Evolutionary conservation across 768 basidiomycete genomes (phyloP).

Genomic region (Boletales sp.): DNA sequence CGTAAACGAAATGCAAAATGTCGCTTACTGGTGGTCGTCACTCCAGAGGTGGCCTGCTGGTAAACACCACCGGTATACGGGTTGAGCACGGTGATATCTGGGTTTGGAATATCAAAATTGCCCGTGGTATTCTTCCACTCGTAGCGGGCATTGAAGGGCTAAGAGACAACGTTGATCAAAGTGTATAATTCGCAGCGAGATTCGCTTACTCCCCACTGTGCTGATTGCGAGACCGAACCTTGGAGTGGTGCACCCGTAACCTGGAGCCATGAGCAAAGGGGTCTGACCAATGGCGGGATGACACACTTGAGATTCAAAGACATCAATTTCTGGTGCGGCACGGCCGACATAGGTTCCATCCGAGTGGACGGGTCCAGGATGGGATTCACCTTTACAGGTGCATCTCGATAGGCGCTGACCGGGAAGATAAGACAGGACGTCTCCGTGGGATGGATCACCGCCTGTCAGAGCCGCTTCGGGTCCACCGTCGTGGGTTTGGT

Average conservation of each 20-base stretch:
- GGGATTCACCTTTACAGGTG: constrained; percentile 81
- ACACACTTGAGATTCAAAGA: constrained; percentile 77
- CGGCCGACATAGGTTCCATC: constrained; percentile 83
- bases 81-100: constrained; percentile 51
- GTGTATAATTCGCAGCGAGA: not conserved
- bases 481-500: constrained; percentile 70
- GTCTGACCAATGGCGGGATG: not conserved
- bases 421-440: constrained; percentile 74
- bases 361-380: constrained; percentile 77
- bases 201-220: constrained; percentile 69
- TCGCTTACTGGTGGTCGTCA: constrained; percentile 54
- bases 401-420: constrained; percentile 87
- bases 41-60: constrained; percentile 80
- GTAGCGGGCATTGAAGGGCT: constrained; percentile 80
- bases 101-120: constrained; percentile 56
- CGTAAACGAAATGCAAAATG: not conserved
- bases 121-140: constrained; percentile 61
- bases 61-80: constrained; percentile 70
- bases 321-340: constrained; percentile 85
- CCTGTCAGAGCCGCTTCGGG: constrained; percentile 58
- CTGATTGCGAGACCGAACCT: constrained; percentile 79
- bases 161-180: constrained; percentile 9
- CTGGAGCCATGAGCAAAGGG: constrained; percentile 25
- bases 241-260: constrained; percentile 32
- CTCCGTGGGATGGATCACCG: constrained; percentile 54